A percentile compares a stretch with the other conserved stretches of the same genome.
phyloP scores from a whole-genome alignment of 1,139 yeast species.

The Magnusiomyces fungicola region DNA sequence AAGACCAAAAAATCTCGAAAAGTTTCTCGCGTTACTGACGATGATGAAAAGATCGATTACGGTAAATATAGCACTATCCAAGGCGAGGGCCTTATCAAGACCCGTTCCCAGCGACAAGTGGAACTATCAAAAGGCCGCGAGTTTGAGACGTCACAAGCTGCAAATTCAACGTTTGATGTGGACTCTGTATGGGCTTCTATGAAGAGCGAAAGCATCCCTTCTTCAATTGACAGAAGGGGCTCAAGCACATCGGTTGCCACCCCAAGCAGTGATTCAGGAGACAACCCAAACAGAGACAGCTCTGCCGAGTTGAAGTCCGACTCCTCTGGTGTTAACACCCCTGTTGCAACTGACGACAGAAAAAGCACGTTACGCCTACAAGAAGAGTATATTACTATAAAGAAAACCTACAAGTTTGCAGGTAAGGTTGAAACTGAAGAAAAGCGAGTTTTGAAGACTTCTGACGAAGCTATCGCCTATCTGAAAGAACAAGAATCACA shows the following conservation, averaged over 20 bases:
- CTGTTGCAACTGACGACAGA: not conserved
- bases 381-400: constrained; percentile 56
- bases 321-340: constrained; percentile 1
- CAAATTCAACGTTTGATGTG: constrained; percentile 35
- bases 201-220: constrained; percentile 25
- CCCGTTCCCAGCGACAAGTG: constrained; percentile 45
- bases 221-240: constrained; percentile 6
- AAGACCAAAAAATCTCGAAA: constrained; percentile 2
- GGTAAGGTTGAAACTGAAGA: constrained; percentile 75
- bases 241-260: not conserved
- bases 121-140: constrained; percentile 33
- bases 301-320: constrained; percentile 5
- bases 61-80: constrained; percentile 39
- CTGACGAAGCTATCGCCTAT: constrained; percentile 85
- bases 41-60: constrained; percentile 30
- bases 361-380: constrained; percentile 1
- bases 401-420: constrained; percentile 79
- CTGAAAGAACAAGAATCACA: constrained; percentile 31
- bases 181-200: constrained; percentile 49
- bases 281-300: constrained; percentile 2
- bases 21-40: constrained; percentile 9
- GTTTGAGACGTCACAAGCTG: constrained; percentile 21
- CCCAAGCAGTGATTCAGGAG: not conserved
- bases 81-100: constrained; percentile 46
- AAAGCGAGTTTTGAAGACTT: constrained; percentile 62